Percentiles rank a stretch among this genome's conserved stretches.
These are phyloP conservation scores for Stephania cephalantha DNA, from an alignment of 164 flowering plant genomes.

Conservation along the genomic window DNA sequence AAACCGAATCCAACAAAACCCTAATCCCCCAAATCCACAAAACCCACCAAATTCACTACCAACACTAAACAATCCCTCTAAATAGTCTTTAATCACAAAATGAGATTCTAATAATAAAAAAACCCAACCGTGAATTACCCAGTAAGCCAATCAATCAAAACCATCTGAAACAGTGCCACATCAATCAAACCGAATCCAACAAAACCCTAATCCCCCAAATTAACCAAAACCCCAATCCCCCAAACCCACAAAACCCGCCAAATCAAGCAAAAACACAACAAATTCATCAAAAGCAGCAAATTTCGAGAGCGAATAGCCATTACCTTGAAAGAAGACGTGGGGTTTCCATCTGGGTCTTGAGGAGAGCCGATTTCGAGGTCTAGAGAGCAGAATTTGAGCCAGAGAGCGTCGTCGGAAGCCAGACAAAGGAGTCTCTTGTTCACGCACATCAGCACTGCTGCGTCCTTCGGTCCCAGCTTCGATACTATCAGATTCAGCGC, in stretches of 20 bases:
- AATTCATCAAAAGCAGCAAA: background rate
- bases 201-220: background rate
- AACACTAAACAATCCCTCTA: no score
- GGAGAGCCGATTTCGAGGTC: conserved; percentile 60
- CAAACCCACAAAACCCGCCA: background rate
- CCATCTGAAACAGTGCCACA: background rate
- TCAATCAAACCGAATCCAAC: background rate
- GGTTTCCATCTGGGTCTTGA: conserved; percentile 50
- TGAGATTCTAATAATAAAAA: no score
- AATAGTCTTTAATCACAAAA: no score
- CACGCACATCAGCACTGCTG: conserved; percentile 45
- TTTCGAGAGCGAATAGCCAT: background rate
- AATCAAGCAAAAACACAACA: background rate
- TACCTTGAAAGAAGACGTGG: conserved; percentile 74
- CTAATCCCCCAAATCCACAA: background rate
- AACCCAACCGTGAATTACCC: no score
- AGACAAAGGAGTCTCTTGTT: conserved; percentile 31
- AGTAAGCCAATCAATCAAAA: no score
- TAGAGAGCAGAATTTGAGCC: conserved; percentile 46
- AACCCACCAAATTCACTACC: background rate
- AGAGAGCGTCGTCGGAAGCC: conserved; percentile 63
- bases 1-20: background rate
- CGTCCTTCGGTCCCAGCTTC: conserved; percentile 40
- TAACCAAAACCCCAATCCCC: background rate
- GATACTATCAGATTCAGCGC: conserved; percentile 42